Conservation (phyloP, 371 early-diverging fungal species). For the Mortierella sp. region DNA sequence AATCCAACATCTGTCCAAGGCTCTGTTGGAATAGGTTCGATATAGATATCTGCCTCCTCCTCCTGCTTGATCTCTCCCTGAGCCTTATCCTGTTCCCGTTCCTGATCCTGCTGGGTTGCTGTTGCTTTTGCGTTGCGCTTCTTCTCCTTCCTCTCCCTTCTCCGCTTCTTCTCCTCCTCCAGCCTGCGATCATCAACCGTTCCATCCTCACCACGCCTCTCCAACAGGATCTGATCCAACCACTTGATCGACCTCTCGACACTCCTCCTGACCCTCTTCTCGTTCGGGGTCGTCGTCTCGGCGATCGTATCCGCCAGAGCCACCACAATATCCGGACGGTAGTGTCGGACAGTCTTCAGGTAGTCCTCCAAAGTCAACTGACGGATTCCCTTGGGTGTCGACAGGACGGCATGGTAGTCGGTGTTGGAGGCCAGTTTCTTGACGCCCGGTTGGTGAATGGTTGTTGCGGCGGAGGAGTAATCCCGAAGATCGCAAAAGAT, state of each 20-base stretch:
- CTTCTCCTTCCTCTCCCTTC: conserved; percentile 27
- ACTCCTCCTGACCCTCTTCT: conserved; percentile 75
- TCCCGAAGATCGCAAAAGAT: conserved; percentile 81
- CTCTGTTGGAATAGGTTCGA: conserved; percentile 20
- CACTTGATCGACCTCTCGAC: conserved; percentile 77
- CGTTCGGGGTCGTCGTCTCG: conserved; percentile 55
- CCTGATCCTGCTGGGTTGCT: conserved; percentile 19
- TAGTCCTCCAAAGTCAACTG: conserved; percentile 68
- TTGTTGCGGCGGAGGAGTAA: conserved; percentile 50
- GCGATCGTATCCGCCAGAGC: conserved; percentile 59
- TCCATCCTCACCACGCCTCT: conserved; percentile 26
- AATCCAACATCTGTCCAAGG: conserved; percentile 59
- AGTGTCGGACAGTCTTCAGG: conserved; percentile 59
- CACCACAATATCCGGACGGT: conserved; percentile 68
- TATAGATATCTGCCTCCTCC: background rate
- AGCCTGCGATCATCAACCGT: conserved; percentile 6
- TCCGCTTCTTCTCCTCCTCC: conserved; percentile 54
- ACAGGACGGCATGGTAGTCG: conserved; percentile 75
- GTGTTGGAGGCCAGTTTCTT: conserved; percentile 65
- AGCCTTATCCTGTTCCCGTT: background rate
- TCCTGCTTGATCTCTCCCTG: background rate
- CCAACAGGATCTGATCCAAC: conserved; percentile 65
- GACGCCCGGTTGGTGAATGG: conserved; percentile 20
- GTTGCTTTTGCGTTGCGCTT: conserved; percentile 2
- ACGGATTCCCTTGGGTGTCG: conserved; percentile 77